Conservation (phyloP, 2,329 filamentous ascomycete genomes). For the Paradendryphiella salina region DNA sequence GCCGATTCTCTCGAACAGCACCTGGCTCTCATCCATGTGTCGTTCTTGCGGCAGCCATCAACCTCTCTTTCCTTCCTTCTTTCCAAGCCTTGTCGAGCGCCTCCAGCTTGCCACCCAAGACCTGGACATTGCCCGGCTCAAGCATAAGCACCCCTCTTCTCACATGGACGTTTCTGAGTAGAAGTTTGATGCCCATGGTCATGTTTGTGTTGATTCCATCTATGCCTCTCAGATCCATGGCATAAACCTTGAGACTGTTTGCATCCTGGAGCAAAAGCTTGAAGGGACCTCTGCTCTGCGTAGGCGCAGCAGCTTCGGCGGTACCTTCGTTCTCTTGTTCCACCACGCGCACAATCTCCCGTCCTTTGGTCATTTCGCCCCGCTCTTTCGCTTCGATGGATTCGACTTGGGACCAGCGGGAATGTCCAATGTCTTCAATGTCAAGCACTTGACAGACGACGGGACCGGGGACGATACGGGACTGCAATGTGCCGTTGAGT, state of each 20-base stretch:
- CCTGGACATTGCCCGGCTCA: slow-evolving; percentile 66
- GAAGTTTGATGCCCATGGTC: slow-evolving; percentile 78
- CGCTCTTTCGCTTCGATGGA: slow-evolving; percentile 72
- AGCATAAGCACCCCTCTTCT: slow-evolving; percentile 79
- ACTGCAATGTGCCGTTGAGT: slow-evolving; percentile 58
- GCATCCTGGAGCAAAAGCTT: slow-evolving; percentile 82
- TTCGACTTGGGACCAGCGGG: slow-evolving; percentile 86
- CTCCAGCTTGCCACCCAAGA: slow-evolving; percentile 89
- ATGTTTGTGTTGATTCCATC: slow-evolving; percentile 67
- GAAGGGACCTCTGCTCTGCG: slow-evolving; percentile 65
- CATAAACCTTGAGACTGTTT: slow-evolving; percentile 66
- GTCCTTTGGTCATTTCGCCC: slow-evolving; percentile 73
- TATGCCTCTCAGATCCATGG: slow-evolving; percentile 70
- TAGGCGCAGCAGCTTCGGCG: slow-evolving; percentile 26
- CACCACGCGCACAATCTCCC: slow-evolving; percentile 78
- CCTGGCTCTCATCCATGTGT: neutral
- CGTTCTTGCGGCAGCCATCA: slow-evolving; percentile 62
- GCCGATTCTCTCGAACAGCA: slow-evolving; percentile 3
- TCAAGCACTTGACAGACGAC: slow-evolving; percentile 82
- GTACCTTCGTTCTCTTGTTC: slow-evolving; percentile 53
- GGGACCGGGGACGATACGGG: slow-evolving; percentile 62
- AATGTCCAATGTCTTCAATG: slow-evolving; percentile 78
- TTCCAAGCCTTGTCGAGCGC: slow-evolving; percentile 77
- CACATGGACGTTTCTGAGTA: slow-evolving; percentile 69
- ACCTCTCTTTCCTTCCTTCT: slow-evolving; percentile 67